Conservation (phyloP, 208 protist species). For the Perkinsela sp. region DNA sequence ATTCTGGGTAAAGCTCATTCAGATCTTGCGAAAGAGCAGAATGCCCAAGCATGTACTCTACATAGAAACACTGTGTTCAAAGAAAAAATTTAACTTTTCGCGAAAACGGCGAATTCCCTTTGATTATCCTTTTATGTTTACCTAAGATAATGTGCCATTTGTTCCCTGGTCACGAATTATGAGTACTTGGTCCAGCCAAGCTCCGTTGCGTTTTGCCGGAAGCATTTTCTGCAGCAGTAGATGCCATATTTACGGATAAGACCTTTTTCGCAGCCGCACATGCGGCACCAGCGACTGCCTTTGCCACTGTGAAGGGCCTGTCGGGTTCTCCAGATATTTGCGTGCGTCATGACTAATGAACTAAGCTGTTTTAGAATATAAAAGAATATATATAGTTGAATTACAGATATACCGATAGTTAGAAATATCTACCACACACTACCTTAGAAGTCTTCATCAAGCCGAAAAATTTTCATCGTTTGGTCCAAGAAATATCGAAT, state of each 20-base stretch:
- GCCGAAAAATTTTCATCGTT: background rate
- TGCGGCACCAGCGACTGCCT: slow-evolving; percentile 50
- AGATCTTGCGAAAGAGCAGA: background rate
- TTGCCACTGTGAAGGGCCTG: slow-evolving; percentile 71
- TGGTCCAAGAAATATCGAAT: background rate
- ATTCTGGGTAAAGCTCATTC: background rate
- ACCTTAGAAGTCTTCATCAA: background rate
- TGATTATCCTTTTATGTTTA: too few relatives aligned
- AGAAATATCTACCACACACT: too few relatives aligned
- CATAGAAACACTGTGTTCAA: too few relatives aligned
- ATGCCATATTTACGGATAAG: slow-evolving; percentile 77
- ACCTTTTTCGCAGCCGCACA: slow-evolving; percentile 67
- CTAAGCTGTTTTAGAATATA: background rate
- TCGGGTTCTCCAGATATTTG: slow-evolving; percentile 64
- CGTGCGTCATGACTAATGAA: slow-evolving; percentile 41
- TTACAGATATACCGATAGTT: too few relatives aligned
- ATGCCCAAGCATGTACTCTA: slow-evolving; percentile 10
- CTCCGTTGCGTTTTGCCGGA: slow-evolving; percentile 64
- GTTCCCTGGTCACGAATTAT: slow-evolving; percentile 17
- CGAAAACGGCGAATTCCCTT: too few relatives aligned
- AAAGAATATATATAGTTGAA: too few relatives aligned
- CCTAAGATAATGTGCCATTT: too few relatives aligned
- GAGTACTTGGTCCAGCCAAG: slow-evolving; percentile 65
- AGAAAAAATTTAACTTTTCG: too few relatives aligned
- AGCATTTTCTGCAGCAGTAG: slow-evolving; percentile 74